Conservation (phyloP, 108 stramenopile genomes). For the Nitzschia palea region DNA sequence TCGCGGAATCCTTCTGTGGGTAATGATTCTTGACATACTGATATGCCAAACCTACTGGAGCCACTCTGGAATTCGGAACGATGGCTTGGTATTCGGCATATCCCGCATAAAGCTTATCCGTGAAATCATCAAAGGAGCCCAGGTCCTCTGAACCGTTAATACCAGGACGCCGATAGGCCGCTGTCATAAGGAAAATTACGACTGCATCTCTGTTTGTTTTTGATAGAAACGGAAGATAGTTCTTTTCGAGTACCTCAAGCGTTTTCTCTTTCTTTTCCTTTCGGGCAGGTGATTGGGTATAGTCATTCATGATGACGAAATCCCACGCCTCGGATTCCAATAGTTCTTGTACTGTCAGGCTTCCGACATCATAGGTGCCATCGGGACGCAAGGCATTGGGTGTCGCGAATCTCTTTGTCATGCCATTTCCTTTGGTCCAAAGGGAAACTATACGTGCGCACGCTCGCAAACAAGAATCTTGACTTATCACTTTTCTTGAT, state of each 20-base stretch:
- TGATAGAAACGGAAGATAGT: constrained; percentile 48
- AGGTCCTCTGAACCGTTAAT: constrained; percentile 55
- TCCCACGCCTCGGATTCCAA: constrained; percentile 44
- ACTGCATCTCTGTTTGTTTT: not conserved
- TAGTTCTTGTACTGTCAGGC: constrained; percentile 55
- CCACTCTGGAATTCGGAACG: constrained; percentile 42
- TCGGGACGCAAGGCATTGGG: constrained; percentile 26
- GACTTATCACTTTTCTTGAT: constrained; percentile 30
- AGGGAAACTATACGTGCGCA: constrained; percentile 52
- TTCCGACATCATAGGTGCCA: constrained; percentile 62
- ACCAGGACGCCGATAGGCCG: constrained; percentile 54
- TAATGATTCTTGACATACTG: not conserved
- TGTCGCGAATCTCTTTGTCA: constrained; percentile 56
- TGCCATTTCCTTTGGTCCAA: constrained; percentile 66
- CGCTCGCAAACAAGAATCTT: constrained; percentile 70
- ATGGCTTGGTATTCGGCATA: constrained; percentile 26
- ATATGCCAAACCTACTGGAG: constrained; percentile 70
- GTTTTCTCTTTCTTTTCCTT: constrained; percentile 32
- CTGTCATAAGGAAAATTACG: constrained; percentile 57
- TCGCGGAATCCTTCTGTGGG: not conserved
- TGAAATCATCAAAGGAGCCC: constrained; percentile 60
- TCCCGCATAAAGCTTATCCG: constrained; percentile 42
- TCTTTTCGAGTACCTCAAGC: constrained; percentile 24
- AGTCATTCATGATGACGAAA: constrained; percentile 76
- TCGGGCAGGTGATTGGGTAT: constrained; percentile 71